Percentiles rank a stretch among this genome's conserved stretches.
Evolutionary conservation across 768 basidiomycete genomes (phyloP).

Genomic region (Russula sp.): DNA sequence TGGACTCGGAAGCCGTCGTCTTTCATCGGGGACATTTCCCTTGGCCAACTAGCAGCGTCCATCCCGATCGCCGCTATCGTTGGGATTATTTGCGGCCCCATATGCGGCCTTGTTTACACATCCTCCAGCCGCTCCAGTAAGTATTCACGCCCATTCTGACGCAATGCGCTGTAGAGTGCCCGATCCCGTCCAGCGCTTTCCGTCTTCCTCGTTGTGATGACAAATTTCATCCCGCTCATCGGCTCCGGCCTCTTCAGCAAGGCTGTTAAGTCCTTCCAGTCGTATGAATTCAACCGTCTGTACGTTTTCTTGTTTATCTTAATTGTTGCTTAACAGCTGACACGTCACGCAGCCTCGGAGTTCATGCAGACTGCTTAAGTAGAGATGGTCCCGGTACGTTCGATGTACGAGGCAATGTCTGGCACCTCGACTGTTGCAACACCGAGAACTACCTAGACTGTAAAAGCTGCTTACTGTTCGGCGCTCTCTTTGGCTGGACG

Average conservation of each 20-base stretch:
- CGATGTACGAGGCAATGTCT: constrained; percentile 74
- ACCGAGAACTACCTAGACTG: constrained; percentile 47
- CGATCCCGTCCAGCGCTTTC: constrained; percentile 48
- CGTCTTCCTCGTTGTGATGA: constrained; percentile 88
- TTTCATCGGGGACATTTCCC: constrained; percentile 94
- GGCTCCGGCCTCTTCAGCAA: constrained; percentile 90
- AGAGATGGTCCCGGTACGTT: constrained; percentile 81
- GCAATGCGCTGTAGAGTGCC: background rate
- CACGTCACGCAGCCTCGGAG: constrained; percentile 46
- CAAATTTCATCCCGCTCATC: constrained; percentile 86
- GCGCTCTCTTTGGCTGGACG: constrained; percentile 82
- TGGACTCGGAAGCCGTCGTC: constrained; percentile 89
- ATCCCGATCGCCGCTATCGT: constrained; percentile 90
- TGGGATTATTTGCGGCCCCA: constrained; percentile 71
- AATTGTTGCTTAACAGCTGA: background rate
- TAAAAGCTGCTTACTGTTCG: constrained; percentile 76
- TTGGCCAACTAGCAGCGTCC: constrained; percentile 71
- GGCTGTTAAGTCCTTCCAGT: constrained; percentile 66
- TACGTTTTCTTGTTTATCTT: constrained; percentile 22
- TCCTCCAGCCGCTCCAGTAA: constrained; percentile 70
- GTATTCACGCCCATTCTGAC: constrained; percentile 23
- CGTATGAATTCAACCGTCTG: constrained; percentile 62
- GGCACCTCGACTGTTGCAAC: constrained; percentile 82
- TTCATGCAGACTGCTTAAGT: constrained; percentile 57
- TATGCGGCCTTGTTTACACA: constrained; percentile 73